These are phyloP conservation scores for Cryphonectria nitschkei DNA, from an alignment of 2,329 filamentous ascomycete genomes.

Conservation along the genomic window DNA sequence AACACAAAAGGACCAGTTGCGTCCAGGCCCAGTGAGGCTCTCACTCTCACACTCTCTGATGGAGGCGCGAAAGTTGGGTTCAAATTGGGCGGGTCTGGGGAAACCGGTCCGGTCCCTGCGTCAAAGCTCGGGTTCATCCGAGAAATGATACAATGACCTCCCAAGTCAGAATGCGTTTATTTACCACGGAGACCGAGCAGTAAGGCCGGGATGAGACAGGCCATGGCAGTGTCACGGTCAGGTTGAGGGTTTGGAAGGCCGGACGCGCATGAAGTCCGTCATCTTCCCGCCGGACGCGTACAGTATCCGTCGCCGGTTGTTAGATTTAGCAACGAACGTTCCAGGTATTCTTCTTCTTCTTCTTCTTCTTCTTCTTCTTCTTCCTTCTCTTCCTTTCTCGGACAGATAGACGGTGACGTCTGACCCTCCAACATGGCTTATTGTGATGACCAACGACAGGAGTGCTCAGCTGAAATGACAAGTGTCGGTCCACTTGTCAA, in stretches of 20 bases:
- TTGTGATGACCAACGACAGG: neutral
- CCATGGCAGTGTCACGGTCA: neutral
- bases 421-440: neutral
- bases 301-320: neutral
- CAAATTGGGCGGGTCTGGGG: slow-evolving; percentile 5
- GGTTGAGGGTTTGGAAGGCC: neutral
- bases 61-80: neutral
- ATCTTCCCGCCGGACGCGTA: neutral
- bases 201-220: neutral
- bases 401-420: neutral
- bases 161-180: neutral
- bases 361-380: neutral
- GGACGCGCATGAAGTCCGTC: neutral
- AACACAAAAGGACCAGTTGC: neutral
- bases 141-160: slow-evolving; percentile 1
- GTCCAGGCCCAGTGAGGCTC: neutral
- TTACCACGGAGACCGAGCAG: neutral
- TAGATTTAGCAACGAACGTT: too few species aligned
- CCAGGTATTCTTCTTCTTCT: neutral
- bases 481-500: neutral
- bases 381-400: too few species aligned
- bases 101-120: neutral
- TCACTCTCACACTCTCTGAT: neutral
- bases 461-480: neutral
- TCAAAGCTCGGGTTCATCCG: slow-evolving; percentile 8